phyloP scores from a whole-genome alignment of 306 rosid genomes.

The Castanea crenata region DNA sequence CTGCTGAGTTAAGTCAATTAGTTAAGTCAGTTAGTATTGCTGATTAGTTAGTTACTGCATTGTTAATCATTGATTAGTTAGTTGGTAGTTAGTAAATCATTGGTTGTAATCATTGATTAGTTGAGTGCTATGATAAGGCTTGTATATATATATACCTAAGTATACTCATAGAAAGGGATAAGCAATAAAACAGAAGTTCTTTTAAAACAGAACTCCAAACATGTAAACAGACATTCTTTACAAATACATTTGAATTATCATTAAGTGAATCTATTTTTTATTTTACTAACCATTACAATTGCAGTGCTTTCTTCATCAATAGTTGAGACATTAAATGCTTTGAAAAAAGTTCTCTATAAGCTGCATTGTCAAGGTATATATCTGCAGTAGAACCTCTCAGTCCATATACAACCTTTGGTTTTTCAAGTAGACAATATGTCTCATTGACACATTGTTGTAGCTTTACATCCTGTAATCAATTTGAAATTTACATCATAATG shows the following conservation, averaged over 20 bases:
- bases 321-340: not conserved
- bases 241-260: not conserved
- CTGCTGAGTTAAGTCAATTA: no score
- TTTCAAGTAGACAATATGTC: slow-evolving; percentile 18
- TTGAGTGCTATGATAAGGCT: no score
- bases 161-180: no score
- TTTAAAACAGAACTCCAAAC: not conserved
- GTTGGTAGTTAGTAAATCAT: no score
- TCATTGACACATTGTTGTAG: slow-evolving; percentile 1
- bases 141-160: no score
- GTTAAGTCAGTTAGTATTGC: no score
- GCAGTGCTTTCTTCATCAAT: slow-evolving; percentile 23
- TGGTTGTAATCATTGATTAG: no score
- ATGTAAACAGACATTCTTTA: not conserved
- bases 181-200: no score
- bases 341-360: slow-evolving; percentile 14
- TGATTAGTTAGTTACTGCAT: no score
- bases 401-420: slow-evolving; percentile 16
- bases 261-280: not conserved
- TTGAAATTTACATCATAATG: not conserved
- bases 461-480: not conserved
- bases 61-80: no score
- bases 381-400: slow-evolving; percentile 18
- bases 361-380: slow-evolving; percentile 21
- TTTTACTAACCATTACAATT: slow-evolving; percentile 7